Base-by-base conservation (phyloP, 768 basidiomycete genomes). In the Rubroboletus pulcherrimus region DNA sequence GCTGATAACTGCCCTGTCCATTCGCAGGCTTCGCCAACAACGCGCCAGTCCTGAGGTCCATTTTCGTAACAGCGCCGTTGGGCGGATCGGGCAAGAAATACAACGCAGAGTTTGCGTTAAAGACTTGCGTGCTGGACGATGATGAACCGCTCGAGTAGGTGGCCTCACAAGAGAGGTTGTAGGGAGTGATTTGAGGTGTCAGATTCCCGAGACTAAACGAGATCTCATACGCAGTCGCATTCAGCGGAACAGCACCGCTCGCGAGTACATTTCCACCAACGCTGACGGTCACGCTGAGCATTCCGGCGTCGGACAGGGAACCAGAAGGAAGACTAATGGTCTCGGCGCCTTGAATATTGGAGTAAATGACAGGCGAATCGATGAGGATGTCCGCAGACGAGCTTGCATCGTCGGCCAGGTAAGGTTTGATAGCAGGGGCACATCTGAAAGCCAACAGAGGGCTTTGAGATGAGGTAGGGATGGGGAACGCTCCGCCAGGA, bases 371-470 rank as follows among this genome's bases (percentile, higher is more conserved):
- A 10, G 77, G 77, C 1, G 82, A 70, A 52, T 85, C 83, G 38
- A 85, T 71, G 29, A 86, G 67, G 46, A 85, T 75, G 15, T 78
- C 74, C 2, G 76, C 73, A 3, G 76, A 70, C 37, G 71, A 68
- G 26, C 65, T 60, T 7, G 72, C 73, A 55, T 84, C 83, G 57
- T 80, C 81, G 6, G 79, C 74, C 21, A 86, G 73, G 63, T 83
- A 86, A 2, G 84, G 84, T 30, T 77, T 74, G 47, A 84, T 75
- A 1, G 82, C 81, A 33, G 82, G 83, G 0, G 76, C 75, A 58
- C 84, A 86, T 51, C 83, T 78, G 30, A 86, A 68, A 17, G 83
- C 80, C 30, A 86, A 69, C 12, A 84, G 73, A 31, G 82, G 77
- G 5, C 45, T 67, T 19, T 71, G 55, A 17, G 75, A 76, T 4